Percentiles rank a stretch among this genome's conserved stretches.
Evolutionary conservation across 2,329 filamentous ascomycete species (phyloP).

Genomic region (Alternaria ventricosa): DNA sequence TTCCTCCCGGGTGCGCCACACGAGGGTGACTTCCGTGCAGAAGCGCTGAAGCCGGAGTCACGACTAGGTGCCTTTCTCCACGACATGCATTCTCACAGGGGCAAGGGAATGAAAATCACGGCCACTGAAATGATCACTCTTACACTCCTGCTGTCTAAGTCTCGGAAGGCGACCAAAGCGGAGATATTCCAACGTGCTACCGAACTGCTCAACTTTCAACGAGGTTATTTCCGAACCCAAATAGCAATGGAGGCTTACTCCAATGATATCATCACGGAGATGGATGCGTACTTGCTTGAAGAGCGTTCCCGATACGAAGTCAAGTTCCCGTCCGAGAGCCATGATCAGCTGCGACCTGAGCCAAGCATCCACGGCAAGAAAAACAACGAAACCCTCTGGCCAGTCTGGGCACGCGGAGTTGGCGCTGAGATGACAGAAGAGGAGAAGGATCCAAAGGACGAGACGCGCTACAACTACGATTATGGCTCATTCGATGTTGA

Average conservation of each 20-base stretch:
- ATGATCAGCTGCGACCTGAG: background rate
- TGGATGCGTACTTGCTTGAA: background rate
- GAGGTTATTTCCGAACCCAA: background rate
- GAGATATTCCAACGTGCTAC: background rate
- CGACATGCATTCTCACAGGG: background rate
- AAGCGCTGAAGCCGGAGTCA: background rate
- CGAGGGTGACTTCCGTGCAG: background rate
- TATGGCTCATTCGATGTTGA: background rate
- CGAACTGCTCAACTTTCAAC: background rate
- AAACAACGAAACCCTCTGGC: background rate
- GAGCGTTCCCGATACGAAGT: background rate
- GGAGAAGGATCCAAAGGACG: background rate
- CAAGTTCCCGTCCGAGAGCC: background rate
- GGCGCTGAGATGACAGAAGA: background rate
- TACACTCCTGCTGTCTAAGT: background rate
- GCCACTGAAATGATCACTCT: background rate
- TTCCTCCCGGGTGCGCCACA: background rate
- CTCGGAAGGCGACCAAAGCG: background rate
- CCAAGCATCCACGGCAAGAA: background rate
- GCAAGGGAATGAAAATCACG: background rate
- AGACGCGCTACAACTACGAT: background rate
- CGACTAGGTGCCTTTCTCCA: background rate
- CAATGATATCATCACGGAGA: background rate
- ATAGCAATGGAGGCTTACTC: background rate
- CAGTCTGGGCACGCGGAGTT: background rate